phyloP scores from a whole-genome alignment of 805 yeast genomes.

The Zygosaccharomyces kombuchaensis region DNA sequence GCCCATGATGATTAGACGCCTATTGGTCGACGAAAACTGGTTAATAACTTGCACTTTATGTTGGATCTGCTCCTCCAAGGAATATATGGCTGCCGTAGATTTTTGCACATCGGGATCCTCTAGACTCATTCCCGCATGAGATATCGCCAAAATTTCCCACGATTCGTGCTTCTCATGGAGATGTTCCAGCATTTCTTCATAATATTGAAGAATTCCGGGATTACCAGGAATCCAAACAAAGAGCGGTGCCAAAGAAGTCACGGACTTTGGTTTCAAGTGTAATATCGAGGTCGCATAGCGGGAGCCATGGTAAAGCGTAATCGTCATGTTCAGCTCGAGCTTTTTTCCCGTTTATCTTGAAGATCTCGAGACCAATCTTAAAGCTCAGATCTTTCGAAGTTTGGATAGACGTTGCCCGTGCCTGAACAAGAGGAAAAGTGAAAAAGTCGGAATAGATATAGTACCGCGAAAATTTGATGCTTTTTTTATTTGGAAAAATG shows the following conservation, averaged over 20 bases:
- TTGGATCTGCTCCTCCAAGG: conserved; percentile 51
- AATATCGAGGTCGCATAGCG: conserved; percentile 21
- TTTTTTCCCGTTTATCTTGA: background rate
- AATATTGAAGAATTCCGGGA: conserved; percentile 68
- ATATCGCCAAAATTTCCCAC: conserved; percentile 53
- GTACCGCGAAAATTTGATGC: background rate
- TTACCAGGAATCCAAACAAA: conserved; percentile 69
- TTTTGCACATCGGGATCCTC: conserved; percentile 11
- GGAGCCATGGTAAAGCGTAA: conserved; percentile 11
- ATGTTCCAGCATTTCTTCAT: conserved; percentile 47
- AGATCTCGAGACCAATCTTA: background rate
- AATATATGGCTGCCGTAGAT: conserved; percentile 28
- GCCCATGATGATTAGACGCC: conserved; percentile 42
- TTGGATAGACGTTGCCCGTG: background rate
- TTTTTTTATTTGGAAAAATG: no score
- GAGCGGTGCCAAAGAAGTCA: conserved; percentile 31
- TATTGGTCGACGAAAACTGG: conserved; percentile 25
- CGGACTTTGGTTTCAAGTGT: conserved; percentile 10
- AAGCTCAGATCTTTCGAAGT: background rate
- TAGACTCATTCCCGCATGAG: conserved; percentile 57
- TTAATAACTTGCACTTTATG: conserved; percentile 54
- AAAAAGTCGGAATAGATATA: background rate
- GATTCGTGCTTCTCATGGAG: conserved; percentile 41
- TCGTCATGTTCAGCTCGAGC: conserved; percentile 8
- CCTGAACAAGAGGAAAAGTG: background rate